Evolutionary conservation across 2,329 filamentous ascomycete genomes (phyloP).

Genomic region (Pochonia chlamydosporia): DNA sequence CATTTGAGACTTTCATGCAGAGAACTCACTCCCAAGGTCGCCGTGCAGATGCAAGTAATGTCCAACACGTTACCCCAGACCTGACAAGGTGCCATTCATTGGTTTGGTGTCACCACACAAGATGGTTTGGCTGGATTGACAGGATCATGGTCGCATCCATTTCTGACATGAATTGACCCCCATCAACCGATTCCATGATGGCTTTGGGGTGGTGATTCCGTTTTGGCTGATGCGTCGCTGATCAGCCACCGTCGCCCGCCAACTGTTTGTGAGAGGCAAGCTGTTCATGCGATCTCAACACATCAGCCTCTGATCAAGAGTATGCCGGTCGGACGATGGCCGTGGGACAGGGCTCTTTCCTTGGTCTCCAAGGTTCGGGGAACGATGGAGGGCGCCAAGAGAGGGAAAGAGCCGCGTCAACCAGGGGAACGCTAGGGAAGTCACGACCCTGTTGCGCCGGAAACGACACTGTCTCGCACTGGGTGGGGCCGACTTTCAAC

Average conservation of each 20-base stretch:
- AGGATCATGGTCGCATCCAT: background rate
- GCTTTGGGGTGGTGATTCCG: too few relatives aligned
- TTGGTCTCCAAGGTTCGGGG: background rate
- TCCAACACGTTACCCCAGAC: constrained; percentile 1
- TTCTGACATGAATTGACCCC: too few relatives aligned
- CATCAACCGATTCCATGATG: too few relatives aligned
- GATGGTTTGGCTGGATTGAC: background rate
- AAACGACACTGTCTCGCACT: background rate
- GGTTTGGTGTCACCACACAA: background rate
- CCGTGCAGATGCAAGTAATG: background rate
- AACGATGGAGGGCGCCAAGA: background rate
- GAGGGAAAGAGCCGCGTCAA: constrained; percentile 1
- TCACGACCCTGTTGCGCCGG: background rate
- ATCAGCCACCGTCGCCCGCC: too few relatives aligned
- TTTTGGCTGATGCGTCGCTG: too few relatives aligned
- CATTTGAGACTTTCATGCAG: background rate
- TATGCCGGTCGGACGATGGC: too few relatives aligned
- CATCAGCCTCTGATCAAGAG: too few relatives aligned
- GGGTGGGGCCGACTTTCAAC: background rate
- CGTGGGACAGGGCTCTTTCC: too few relatives aligned
- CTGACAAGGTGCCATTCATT: background rate
- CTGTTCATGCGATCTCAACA: too few relatives aligned
- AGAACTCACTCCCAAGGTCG: too few relatives aligned
- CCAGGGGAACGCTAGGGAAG: background rate
- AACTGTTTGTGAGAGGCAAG: too few relatives aligned